Evolutionary conservation across 192 early-diverging fungal genomes (phyloP), one percentile per base, ranked within the genome.

Genomic region (Coemansia sp.): DNA sequence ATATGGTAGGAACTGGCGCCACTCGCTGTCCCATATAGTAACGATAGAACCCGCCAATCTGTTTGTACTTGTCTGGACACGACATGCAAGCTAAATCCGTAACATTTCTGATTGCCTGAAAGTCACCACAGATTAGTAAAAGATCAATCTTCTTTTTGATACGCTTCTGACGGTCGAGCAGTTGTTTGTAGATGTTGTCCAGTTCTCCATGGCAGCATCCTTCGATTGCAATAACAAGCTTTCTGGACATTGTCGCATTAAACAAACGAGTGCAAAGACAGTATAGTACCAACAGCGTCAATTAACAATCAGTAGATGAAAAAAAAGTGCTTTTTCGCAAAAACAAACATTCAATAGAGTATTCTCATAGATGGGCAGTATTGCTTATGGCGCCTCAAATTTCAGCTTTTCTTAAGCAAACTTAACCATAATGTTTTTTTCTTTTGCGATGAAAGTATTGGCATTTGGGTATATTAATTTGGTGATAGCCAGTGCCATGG

Each of bases 151-250:
- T 88, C 49, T 87, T 85, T 19, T 77, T 64, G 44, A 89, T 58
- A 34, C 70, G 69, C 12, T 73, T 48, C 64, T 98, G 85, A 9
- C 59, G 61, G 18, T 27, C 28, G 1, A 26, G 60, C 7, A 94
- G 67, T 5, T 87, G 67, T 22, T 67, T 49, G 76, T 98, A 99
- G 60, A 99, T 96, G 47, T 85, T 82, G 64, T 97, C 95, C 38
- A 99, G 83, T 76, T 90, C 82, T 25, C 95, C 96, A 60, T 99
- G 97, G 76, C 93, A 94, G 78, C 98, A 99, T 3, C 98, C 97
- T 83, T 96, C 91, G 53, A 98, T 69, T 22, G 96, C 97, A 58
- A 99, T 88, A 67, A 58, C 71, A 18, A 81, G 63, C 49, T 38
- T 51, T n/a, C 76, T 64, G 12, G 23, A 24, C 74, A 71, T 76